Percentiles rank a stretch among this genome's conserved stretches.
Conservation (phyloP, 768 basidiomycete genomes). For the Dentipellis sp. region DNA sequence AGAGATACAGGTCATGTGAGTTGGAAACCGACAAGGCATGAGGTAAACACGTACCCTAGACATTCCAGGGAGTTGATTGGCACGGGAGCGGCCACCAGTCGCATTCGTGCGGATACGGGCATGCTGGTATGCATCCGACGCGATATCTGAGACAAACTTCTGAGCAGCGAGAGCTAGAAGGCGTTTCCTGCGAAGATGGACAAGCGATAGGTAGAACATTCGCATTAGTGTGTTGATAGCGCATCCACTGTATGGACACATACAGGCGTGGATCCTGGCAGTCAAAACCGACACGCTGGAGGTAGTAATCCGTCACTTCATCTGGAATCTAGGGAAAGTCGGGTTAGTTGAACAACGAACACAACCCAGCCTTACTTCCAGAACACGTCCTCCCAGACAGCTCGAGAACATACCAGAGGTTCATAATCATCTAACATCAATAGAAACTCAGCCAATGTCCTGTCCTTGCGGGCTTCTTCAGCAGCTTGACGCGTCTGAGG, state of each 20-base stretch:
- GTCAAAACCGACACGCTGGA: slow-evolving; percentile 93
- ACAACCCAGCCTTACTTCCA: background rate
- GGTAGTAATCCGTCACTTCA: slow-evolving; percentile 95
- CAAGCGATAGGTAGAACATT: slow-evolving; percentile 1
- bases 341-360: background rate
- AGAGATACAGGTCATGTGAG: background rate
- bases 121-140: slow-evolving; percentile 94
- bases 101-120: slow-evolving; percentile 93
- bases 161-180: slow-evolving; percentile 93
- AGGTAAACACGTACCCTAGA: slow-evolving; percentile 41
- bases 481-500: slow-evolving; percentile 58
- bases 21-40: background rate
- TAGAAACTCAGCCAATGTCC: slow-evolving; percentile 87
- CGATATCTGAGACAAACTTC: slow-evolving; percentile 96
- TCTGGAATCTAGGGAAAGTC: slow-evolving; percentile 69
- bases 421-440: slow-evolving; percentile 96
- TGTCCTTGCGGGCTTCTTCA: slow-evolving; percentile 80
- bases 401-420: slow-evolving; percentile 55
- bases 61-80: slow-evolving; percentile 52
- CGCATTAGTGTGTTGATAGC: background rate
- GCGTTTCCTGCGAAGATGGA: slow-evolving; percentile 57
- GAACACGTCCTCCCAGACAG: background rate
- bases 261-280: slow-evolving; percentile 90
- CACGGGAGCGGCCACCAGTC: slow-evolving; percentile 58
- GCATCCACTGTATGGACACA: slow-evolving; percentile 18